Evolutionary conservation across 495 filamentous ascomycete species (phyloP).

Genomic region (Jackrogersella multiformis): DNA sequence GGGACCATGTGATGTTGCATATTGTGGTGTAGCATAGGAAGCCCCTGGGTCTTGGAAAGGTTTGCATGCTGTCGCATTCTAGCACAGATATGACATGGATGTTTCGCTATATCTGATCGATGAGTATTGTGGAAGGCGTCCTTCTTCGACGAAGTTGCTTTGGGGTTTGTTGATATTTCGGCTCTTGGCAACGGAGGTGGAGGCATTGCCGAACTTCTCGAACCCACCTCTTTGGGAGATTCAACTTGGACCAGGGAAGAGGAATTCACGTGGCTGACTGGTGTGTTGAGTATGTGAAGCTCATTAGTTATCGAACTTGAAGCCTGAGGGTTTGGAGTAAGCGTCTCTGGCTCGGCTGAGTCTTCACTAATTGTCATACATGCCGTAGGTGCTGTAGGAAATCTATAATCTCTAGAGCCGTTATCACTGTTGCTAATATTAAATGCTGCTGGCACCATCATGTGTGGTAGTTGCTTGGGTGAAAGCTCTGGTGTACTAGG

Average conservation of each 20-base stretch:
- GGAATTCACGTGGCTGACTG: background rate
- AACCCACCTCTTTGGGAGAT: background rate
- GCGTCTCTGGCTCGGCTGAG: background rate
- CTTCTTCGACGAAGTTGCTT: constrained; percentile 8
- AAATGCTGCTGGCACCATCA: constrained; percentile 18
- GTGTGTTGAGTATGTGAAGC: constrained; percentile 6
- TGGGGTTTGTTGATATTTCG: background rate
- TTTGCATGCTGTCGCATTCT: constrained; percentile 40
- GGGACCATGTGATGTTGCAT: constrained; percentile 36
- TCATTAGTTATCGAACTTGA: background rate
- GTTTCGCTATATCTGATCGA: constrained; percentile 22
- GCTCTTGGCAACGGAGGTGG: constrained; percentile 28
- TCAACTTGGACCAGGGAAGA: background rate
- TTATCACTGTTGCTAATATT: background rate
- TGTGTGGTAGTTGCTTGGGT: constrained; percentile 46
- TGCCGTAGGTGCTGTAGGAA: constrained; percentile 10
- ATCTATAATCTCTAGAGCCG: background rate
- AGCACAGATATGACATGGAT: constrained; percentile 41
- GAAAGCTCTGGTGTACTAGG: constrained; percentile 43
- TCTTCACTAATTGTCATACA: constrained; percentile 7
- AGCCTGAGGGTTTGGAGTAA: background rate
- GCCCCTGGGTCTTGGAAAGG: constrained; percentile 35
- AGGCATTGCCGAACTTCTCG: constrained; percentile 26
- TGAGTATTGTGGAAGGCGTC: background rate
- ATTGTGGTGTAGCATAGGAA: constrained; percentile 34